Base-by-base conservation (phyloP, 139 green algal species). In the Chlorella vulgaris region DNA sequence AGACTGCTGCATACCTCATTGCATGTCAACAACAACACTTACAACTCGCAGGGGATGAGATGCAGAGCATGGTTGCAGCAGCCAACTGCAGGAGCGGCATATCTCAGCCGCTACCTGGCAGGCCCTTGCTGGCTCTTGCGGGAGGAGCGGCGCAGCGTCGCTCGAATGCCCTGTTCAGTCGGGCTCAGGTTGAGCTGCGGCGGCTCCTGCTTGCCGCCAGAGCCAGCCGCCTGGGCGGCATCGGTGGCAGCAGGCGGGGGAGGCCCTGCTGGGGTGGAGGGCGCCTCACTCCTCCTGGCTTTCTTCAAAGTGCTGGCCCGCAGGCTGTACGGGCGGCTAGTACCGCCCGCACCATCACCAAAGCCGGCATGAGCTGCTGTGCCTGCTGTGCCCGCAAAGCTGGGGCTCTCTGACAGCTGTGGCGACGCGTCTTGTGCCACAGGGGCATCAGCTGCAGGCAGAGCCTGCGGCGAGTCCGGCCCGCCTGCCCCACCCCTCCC, bases 141-240 rank as follows among this genome's bases (percentile, higher is more conserved):
- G 2, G 67, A 51, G 5, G 67, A 78, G 38, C 67, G 67, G 38
- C 83, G 77, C 67, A 87, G 61, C n/a, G 60, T 63, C 22, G 69
- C 18, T 28, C 83, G 67, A 53, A 87, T 87, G 29, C n/a, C 62
- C 29, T 79, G 78, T 43, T 88, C 83, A 0, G 83, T 88, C 58
- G 83, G 83, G 67, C 83, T 87, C 51, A 87, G 58, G 28, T 82
- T n/a, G 22, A 63, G 47, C 36, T 47, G 50, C 40, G 50, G 55
- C 50, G 18, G 31, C 51, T 77, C n/a, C 29, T 61, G 38, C 29
- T 63, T 69, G 74, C 36, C n/a, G 53, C 53, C 35, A 35, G 15
- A 22, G 74, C 53, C 36, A 15, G 10, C 47, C 47, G 15, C 47
- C 10, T 15, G 13, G 47, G 47, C 55, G 55, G 55, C 42, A 7